Base-by-base conservation (phyloP, 768 basidiomycete genomes). In the Fomitopsis serialis region DNA sequence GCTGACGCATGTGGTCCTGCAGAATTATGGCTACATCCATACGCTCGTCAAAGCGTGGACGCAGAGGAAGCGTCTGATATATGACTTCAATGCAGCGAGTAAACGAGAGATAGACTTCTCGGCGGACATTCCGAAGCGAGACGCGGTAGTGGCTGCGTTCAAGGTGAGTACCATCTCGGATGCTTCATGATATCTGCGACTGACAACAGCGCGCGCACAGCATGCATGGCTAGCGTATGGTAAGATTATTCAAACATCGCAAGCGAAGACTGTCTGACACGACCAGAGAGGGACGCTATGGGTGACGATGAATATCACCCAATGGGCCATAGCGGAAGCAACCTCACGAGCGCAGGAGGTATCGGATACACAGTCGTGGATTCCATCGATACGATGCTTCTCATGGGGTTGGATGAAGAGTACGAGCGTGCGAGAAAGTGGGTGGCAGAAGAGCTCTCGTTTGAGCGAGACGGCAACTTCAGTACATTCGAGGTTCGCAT, bases 251-350 rank as follows among this genome's bases (percentile, higher is more conserved):
- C 46, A 50, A 45, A 54, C 23, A 49, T 52, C 60, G 51, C 54
- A 37, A 27, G 27, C 66, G 48, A 42, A 42, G 12, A 3, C 21
- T 10, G 21, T 32, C 50, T 62, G 40, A 61, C 50, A 15, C 50
- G 48, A 36, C 19, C 71, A 93, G 92, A 93, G 71, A 73, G 82
- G 44, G 84, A 97, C 66, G 94, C 94, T 1, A 93, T 92, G 82
- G 94, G 94, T 1, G 78, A 78, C 52, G 93, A 97, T 71, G 91
- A 96, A 67, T 97, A 92, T 62, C 92, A 96, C 62, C 94, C 95
- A 0, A 77, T 98, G 22, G 78, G 78, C 49, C 76, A 77, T 46
- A 71, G 69, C 24, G 95, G 95, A 3, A 78, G 81, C 9, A 93
- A 98, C 66, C 75, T 98, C 25, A 87, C 89, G 0, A 60, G 70